Percentiles rank a stretch among this genome's conserved stretches.
Conservation (phyloP, 352 stramenopile genomes). For the Phytophthora cryptogea region DNA sequence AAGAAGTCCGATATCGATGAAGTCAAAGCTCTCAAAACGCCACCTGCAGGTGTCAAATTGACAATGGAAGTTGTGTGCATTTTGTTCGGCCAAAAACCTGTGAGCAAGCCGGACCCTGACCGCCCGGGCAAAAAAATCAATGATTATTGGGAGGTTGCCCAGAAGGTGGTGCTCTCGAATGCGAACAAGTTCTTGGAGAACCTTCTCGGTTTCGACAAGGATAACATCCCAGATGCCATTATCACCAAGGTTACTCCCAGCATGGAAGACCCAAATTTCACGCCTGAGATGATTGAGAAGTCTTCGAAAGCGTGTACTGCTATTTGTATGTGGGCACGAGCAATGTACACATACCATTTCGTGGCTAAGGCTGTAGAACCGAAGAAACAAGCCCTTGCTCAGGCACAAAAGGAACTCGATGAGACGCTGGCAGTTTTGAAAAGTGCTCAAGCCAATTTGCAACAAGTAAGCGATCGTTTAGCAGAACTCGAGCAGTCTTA, state of each 20-base stretch:
- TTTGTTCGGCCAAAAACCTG: constrained; percentile 91
- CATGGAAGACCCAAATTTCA: constrained; percentile 92
- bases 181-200: constrained; percentile 93
- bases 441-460: constrained; percentile 80
- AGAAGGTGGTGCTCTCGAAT: constrained; percentile 92
- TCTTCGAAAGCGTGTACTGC: constrained; percentile 91
- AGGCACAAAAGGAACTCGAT: constrained; percentile 86
- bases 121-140: constrained; percentile 91
- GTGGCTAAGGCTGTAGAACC: constrained; percentile 92
- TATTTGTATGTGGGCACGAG: constrained; percentile 93
- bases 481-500: constrained; percentile 87
- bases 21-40: constrained; percentile 92
- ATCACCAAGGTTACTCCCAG: constrained; percentile 82
- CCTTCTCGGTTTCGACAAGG: constrained; percentile 91
- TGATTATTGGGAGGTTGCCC: constrained; percentile 91
- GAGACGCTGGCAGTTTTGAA: constrained; percentile 83
- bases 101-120: constrained; percentile 87
- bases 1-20: constrained; percentile 94
- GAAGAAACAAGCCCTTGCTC: constrained; percentile 88
- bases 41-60: constrained; percentile 89
- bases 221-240: constrained; percentile 92
- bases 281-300: constrained; percentile 91
- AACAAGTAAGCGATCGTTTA: constrained; percentile 86
- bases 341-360: constrained; percentile 94
- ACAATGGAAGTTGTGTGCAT: constrained; percentile 94